These are phyloP conservation scores for Rhodamnia rubescens DNA, from an alignment of 345 rosid species.

Conservation along the genomic window DNA sequence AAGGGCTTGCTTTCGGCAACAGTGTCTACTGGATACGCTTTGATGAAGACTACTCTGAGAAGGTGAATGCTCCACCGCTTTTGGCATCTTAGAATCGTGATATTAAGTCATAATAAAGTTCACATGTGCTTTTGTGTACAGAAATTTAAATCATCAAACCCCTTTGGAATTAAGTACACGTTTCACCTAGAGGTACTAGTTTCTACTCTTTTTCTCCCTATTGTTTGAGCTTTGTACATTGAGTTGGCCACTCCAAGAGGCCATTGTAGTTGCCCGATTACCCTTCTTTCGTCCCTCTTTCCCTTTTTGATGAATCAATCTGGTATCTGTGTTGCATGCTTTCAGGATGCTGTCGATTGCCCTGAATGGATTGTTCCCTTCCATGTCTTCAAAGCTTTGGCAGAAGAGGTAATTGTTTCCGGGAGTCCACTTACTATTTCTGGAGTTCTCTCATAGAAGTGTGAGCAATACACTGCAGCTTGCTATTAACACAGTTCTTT, in stretches of 20 bases:
- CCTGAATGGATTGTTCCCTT: conserved; percentile 99
- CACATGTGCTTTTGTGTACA: conserved; percentile 20
- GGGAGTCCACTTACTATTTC: neutral
- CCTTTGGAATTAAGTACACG: conserved; percentile 80
- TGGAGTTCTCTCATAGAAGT: neutral
- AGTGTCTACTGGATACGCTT: conserved; percentile 85
- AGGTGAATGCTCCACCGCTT: conserved; percentile 25
- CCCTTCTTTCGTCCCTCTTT: neutral
- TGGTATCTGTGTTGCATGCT: neutral
- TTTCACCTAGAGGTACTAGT: conserved; percentile 79
- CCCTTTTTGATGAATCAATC: neutral
- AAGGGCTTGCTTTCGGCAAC: conserved; percentile 60
- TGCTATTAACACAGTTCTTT: neutral
- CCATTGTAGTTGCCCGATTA: neutral
- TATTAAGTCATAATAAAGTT: conserved; percentile 2
- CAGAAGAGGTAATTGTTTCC: conserved; percentile 61
- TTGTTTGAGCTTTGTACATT: neutral
- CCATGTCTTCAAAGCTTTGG: conserved; percentile 74
- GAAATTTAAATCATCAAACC: conserved; percentile 72
- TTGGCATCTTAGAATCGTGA: neutral
- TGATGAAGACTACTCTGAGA: conserved; percentile 70
- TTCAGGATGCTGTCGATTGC: conserved; percentile 96
- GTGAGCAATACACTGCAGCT: neutral
- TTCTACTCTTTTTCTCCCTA: neutral
- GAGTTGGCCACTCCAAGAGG: neutral